These are phyloP conservation scores for Rhododendron griersonianum DNA, from an alignment of 148 eudicot genomes.

Conservation along the genomic window DNA sequence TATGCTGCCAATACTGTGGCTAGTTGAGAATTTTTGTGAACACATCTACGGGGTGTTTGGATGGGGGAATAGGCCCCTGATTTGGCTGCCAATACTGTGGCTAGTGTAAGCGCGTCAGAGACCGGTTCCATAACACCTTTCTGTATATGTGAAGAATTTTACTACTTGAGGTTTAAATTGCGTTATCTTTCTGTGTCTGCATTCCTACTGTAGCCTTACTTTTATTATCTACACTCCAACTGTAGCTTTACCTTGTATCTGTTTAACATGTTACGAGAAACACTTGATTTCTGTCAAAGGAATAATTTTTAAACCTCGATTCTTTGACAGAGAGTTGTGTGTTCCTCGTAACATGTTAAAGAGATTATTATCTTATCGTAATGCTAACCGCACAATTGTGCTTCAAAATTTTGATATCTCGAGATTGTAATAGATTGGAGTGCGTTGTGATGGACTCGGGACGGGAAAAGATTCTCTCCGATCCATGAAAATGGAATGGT, in stretches of 20 bases:
- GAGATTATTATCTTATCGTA: background rate
- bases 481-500: too few species aligned
- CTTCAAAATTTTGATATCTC: background rate
- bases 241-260: too few species aligned
- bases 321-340: too few species aligned
- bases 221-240: too few species aligned
- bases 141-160: too few species aligned
- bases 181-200: background rate
- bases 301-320: too few species aligned
- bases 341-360: too few species aligned
- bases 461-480: too few species aligned
- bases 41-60: background rate
- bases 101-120: too few species aligned
- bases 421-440: background rate
- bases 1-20: background rate
- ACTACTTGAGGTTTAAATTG: background rate
- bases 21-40: background rate
- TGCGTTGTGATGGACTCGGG: background rate
- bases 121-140: background rate
- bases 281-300: background rate
- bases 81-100: too few species aligned
- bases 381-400: background rate
- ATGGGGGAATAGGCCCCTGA: too few species aligned
- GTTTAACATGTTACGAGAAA: too few species aligned
- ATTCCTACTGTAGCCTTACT: background rate